Percentiles rank a stretch among this genome's conserved stretches.
Conservation (phyloP, 2,329 filamentous ascomycete species). For the Claviceps arundinis region DNA sequence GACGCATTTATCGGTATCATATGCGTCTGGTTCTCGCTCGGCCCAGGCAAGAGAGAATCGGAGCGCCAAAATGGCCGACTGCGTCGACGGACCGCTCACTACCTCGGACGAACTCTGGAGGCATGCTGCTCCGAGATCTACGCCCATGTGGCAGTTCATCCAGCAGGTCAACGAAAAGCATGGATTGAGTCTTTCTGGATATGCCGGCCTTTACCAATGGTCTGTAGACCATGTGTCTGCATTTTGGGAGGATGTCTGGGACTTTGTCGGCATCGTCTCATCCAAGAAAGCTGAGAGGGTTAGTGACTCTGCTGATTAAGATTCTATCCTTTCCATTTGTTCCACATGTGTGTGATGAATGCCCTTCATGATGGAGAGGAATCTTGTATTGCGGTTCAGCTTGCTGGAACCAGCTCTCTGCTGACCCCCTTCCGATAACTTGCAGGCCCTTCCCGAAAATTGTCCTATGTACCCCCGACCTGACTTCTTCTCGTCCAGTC, state of each 20-base stretch:
- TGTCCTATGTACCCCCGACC: conserved; percentile 76
- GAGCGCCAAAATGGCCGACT: conserved; percentile 7
- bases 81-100: conserved; percentile 1
- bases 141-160: conserved; percentile 61
- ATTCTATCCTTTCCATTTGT: not conserved
- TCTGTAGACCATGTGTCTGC: conserved; percentile 60
- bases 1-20: too few relatives aligned
- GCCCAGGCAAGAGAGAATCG: not conserved
- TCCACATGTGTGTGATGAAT: not conserved
- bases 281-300: conserved; percentile 50
- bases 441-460: conserved; percentile 52
- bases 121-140: conserved; percentile 52
- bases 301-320: conserved; percentile 9
- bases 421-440: not conserved
- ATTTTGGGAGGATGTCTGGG: conserved; percentile 83
- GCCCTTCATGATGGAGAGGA: not conserved
- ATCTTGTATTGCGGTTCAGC: not conserved
- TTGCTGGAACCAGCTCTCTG: not conserved
- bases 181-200: conserved; percentile 46
- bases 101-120: conserved; percentile 49
- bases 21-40: too few relatives aligned
- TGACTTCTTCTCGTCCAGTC: conserved; percentile 66
- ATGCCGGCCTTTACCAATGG: conserved; percentile 72
- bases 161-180: conserved; percentile 56
- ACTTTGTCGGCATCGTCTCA: conserved; percentile 63